Percentiles rank a stretch among this genome's conserved stretches.
Evolutionary conservation across 139 green algal species (phyloP).

Genomic region (Picochlorum sp.): DNA sequence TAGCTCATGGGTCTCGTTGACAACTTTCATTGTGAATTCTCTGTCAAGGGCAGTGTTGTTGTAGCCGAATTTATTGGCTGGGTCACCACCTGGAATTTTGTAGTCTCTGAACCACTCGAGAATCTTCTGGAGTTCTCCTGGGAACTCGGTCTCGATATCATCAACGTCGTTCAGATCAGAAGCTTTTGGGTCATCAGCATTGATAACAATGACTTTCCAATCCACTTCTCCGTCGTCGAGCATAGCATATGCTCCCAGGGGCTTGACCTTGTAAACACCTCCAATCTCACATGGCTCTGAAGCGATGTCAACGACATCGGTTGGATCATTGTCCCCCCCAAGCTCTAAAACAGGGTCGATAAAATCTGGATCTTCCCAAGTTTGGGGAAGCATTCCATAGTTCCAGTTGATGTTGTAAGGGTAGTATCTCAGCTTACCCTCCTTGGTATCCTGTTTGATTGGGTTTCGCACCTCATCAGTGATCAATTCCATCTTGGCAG

Average conservation of each 20-base stretch:
- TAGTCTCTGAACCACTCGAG: conserved; percentile 97
- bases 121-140: conserved; percentile 87
- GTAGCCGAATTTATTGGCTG: conserved; percentile 86
- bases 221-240: conserved; percentile 98
- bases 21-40: conserved; percentile 16
- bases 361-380: conserved; percentile 78
- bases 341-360: conserved; percentile 46
- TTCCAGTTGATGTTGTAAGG: conserved; percentile 99
- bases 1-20: conserved; percentile 39
- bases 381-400: conserved; percentile 98
- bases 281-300: conserved; percentile 50
- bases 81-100: conserved; percentile 98
- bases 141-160: conserved; percentile 92
- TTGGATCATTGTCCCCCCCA: conserved; percentile 93
- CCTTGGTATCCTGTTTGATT: conserved; percentile 99
- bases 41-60: conserved; percentile 49
- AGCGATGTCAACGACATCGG: conserved; percentile 98
- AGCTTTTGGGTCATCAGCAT: conserved; percentile 83
- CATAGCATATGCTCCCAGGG: conserved; percentile 85
- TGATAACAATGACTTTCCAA: conserved; percentile 95
- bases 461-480: conserved; percentile 87
- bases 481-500: conserved; percentile 97
- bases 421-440: conserved; percentile 98
- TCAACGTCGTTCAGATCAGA: conserved; percentile 82
- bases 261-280: conserved; percentile 80